A percentile compares a stretch with the other conserved stretches of the same genome.
Conservation (phyloP, 805 yeast genomes). For the Lachancea nothofagi region DNA sequence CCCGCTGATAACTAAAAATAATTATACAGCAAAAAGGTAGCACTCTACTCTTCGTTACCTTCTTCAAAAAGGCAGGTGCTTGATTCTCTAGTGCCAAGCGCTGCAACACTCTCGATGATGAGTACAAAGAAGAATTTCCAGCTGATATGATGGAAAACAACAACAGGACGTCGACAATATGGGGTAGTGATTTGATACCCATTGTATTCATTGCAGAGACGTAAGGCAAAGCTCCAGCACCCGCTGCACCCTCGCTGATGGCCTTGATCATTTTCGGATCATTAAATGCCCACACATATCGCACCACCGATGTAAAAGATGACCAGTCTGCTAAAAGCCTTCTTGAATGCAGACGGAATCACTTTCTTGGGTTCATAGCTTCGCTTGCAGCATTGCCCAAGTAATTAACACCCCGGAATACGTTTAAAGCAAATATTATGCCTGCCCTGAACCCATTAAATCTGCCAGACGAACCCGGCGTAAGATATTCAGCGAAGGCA, state of each 20-base stretch:
- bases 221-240: slow-evolving; percentile 39
- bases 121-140: slow-evolving; percentile 43
- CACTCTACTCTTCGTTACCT: slow-evolving; percentile 27
- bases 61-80: slow-evolving; percentile 50
- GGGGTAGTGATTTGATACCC: slow-evolving; percentile 46
- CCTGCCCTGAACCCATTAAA: slow-evolving; percentile 46
- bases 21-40: slow-evolving; percentile 3
- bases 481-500: slow-evolving; percentile 37
- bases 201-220: slow-evolving; percentile 46
- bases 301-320: slow-evolving; percentile 51
- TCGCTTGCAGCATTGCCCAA: slow-evolving; percentile 52
- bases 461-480: slow-evolving; percentile 23
- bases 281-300: slow-evolving; percentile 55
- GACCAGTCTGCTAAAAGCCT: slow-evolving; percentile 53
- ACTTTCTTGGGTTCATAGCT: slow-evolving; percentile 51
- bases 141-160: slow-evolving; percentile 48
- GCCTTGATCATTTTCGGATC: slow-evolving; percentile 38
- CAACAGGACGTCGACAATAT: slow-evolving; percentile 49
- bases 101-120: slow-evolving; percentile 45
- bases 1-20: slow-evolving; percentile 39
- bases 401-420: slow-evolving; percentile 45
- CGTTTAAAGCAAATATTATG: slow-evolving; percentile 48
- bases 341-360: slow-evolving; percentile 54
- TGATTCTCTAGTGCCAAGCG: slow-evolving; percentile 50
- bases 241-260: slow-evolving; percentile 16